phyloP scores from a whole-genome alignment of 768 basidiomycete genomes.

The Sporobolomyces pararoseus region DNA sequence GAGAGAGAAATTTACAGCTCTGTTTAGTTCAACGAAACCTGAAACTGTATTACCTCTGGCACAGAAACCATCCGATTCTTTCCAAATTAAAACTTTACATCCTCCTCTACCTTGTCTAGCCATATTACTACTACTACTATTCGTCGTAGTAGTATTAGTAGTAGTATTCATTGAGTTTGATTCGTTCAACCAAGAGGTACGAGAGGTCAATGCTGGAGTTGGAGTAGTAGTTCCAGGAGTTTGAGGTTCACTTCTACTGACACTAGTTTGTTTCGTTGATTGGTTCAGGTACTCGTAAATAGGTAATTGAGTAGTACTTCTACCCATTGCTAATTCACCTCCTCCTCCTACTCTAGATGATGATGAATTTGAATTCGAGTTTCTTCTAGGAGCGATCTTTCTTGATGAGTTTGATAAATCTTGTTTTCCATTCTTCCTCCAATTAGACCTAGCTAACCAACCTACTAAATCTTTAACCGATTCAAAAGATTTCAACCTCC shows the following conservation, averaged over 20 bases:
- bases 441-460: slow-evolving; percentile 29
- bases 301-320: slow-evolving; percentile 25
- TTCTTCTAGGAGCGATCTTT: too few relatives aligned
- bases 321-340: slow-evolving; percentile 24
- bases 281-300: neutral
- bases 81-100: slow-evolving; percentile 40
- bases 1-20: slow-evolving; percentile 22
- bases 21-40: slow-evolving; percentile 40
- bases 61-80: slow-evolving; percentile 27
- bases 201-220: slow-evolving; percentile 23
- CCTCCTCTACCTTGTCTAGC: slow-evolving; percentile 29
- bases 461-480: slow-evolving; percentile 26
- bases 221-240: slow-evolving; percentile 31
- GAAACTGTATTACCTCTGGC: slow-evolving; percentile 37
- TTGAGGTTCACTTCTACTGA: slow-evolving; percentile 7
- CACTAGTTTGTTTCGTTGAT: neutral
- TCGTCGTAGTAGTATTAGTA: neutral
- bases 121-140: neutral
- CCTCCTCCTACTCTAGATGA: slow-evolving; percentile 4
- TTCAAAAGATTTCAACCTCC: slow-evolving; percentile 26
- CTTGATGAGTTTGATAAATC: neutral
- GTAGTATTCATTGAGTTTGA: neutral
- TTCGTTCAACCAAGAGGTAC: neutral
- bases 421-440: slow-evolving; percentile 11
- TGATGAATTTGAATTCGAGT: too few relatives aligned